These are phyloP conservation scores for Paracorniculantispora psalliotae DNA, from an alignment of 2,329 filamentous ascomycete genomes.

Conservation along the genomic window DNA sequence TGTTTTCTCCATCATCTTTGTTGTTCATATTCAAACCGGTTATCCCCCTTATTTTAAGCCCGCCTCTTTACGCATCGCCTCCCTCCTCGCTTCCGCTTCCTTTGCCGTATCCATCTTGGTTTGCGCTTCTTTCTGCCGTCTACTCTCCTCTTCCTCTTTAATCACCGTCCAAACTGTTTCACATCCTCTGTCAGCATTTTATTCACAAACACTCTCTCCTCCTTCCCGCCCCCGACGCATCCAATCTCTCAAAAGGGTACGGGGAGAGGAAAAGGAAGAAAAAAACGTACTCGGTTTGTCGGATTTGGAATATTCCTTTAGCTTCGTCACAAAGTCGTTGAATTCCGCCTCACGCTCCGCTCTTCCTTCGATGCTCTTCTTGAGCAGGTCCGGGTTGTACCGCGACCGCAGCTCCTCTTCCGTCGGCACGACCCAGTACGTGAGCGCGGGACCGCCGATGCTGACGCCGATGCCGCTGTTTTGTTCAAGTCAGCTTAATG, in stretches of 20 bases:
- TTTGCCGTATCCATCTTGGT: conserved; percentile 32
- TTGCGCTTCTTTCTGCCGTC: conserved; percentile 34
- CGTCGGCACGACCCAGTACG: conserved; percentile 73
- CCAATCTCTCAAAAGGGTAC: too few relatives aligned
- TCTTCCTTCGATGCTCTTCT: conserved; percentile 75
- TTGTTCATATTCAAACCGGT: too few relatives aligned
- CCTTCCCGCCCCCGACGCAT: background rate
- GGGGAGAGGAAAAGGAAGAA: background rate
- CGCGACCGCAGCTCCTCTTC: conserved; percentile 88
- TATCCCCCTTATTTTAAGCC: conserved; percentile 27
- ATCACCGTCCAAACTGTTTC: conserved; percentile 47
- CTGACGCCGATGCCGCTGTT: conserved; percentile 64
- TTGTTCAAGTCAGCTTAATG: conserved; percentile 13
- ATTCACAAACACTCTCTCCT: too few relatives aligned
- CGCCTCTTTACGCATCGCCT: conserved; percentile 46
- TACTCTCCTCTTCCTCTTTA: conserved; percentile 40
- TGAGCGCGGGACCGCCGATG: conserved; percentile 80
- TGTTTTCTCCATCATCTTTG: background rate
- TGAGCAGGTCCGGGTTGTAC: conserved; percentile 94
- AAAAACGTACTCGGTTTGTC: conserved; percentile 75
- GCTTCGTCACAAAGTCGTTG: conserved; percentile 73
- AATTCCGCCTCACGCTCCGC: conserved; percentile 77
- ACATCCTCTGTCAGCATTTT: too few relatives aligned
- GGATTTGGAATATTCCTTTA: conserved; percentile 87
- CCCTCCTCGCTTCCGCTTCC: conserved; percentile 39